These are phyloP conservation scores for Solanum bulbocastanum DNA, from an alignment of 257 asterid species.

Conservation along the genomic window DNA sequence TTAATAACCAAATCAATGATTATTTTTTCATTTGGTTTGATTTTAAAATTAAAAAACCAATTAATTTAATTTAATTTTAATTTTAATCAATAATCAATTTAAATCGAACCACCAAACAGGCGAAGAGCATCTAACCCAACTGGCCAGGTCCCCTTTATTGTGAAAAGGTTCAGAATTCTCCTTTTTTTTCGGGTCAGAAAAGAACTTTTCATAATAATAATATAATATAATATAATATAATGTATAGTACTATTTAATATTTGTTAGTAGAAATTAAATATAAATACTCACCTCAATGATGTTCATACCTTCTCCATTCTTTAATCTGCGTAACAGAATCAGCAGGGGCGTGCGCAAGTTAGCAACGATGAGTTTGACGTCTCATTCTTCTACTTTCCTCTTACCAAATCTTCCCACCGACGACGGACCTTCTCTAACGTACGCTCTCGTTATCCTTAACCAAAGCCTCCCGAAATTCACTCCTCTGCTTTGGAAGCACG, in stretches of 20 bases:
- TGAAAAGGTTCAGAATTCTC: background rate
- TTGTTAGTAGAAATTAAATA: background rate
- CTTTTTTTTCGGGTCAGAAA: background rate
- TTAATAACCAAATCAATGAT: no score
- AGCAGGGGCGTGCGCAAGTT: background rate
- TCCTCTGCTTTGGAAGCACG: slow-evolving; percentile 81
- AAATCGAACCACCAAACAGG: no score
- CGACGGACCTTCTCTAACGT: slow-evolving; percentile 24
- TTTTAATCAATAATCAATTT: no score
- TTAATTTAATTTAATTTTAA: no score
- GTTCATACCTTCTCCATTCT: background rate
- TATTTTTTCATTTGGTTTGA: no score
- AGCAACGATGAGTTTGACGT: slow-evolving; percentile 43
- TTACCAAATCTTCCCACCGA: slow-evolving; percentile 34
- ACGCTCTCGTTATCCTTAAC: slow-evolving; percentile 73
- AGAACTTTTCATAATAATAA: background rate
- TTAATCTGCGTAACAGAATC: background rate
- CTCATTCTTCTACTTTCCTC: slow-evolving; percentile 68
- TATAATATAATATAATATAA: no score
- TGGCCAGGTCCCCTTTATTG: background rate
- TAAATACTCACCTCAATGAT: background rate
- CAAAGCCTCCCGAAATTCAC: slow-evolving; percentile 69
- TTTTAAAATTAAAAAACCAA: no score
- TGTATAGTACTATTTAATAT: background rate
- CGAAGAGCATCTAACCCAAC: background rate